Percentiles rank a stretch among this genome's conserved stretches.
Evolutionary conservation across 208 protist genomes (phyloP).

Genomic region (Leptomonas seymouri): DNA sequence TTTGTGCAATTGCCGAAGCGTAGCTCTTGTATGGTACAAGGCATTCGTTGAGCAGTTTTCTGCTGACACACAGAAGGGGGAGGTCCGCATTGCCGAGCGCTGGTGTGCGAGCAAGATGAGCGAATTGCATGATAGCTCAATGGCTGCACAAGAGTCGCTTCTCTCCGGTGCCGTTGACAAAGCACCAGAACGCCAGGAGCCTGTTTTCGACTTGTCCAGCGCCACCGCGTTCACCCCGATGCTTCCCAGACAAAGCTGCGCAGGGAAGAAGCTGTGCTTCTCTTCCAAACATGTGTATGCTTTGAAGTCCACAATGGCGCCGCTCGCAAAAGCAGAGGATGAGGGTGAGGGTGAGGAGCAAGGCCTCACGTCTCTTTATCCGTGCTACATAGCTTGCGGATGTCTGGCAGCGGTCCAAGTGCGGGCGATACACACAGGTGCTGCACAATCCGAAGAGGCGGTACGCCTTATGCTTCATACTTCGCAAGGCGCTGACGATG

Average conservation of each 20-base stretch:
- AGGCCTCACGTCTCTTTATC: constrained; percentile 8
- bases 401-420: constrained; percentile 13
- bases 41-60: constrained; percentile 22
- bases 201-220: background rate
- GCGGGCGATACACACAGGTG: background rate
- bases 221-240: background rate
- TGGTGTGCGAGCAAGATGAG: background rate
- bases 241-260: background rate
- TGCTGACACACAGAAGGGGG: constrained; percentile 24
- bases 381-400: constrained; percentile 24
- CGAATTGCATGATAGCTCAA: background rate
- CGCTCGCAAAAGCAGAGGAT: background rate
- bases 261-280: constrained; percentile 2
- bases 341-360: background rate
- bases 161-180: background rate
- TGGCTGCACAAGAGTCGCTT: too few relatives aligned
- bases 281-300: constrained; percentile 15
- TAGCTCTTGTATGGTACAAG: constrained; percentile 11
- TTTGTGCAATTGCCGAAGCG: background rate
- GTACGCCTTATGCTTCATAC: background rate
- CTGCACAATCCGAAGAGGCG: background rate
- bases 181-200: background rate
- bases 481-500: background rate
- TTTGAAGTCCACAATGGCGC: background rate
- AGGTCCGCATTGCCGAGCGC: constrained; percentile 10